These are phyloP conservation scores for Xylariales sp. DNA, from an alignment of 2,329 filamentous ascomycete species.

Conservation along the genomic window DNA sequence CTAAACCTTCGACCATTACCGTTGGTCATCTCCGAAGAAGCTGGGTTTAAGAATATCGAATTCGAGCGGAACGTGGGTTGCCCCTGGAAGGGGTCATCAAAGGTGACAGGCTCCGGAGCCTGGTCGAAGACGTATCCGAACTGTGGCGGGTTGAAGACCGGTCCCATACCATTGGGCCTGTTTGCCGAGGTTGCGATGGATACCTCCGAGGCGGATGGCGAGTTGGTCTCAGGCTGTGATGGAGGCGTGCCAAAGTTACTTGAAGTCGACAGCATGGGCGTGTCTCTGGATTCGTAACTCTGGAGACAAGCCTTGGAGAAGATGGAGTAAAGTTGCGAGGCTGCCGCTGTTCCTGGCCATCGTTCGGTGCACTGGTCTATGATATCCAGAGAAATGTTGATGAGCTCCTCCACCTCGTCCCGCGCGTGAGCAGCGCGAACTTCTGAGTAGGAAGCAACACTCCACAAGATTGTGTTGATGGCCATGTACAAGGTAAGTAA, in stretches of 20 bases:
- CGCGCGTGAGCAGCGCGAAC: constrained; percentile 69
- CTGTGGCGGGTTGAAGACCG: constrained; percentile 44
- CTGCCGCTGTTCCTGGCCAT: constrained; percentile 87
- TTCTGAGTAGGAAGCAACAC: constrained; percentile 73
- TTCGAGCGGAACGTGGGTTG: constrained; percentile 60
- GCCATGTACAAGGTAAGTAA: constrained; percentile 86
- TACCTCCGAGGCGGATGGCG: constrained; percentile 37
- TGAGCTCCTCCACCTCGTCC: constrained; percentile 71
- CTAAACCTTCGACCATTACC: constrained; percentile 57
- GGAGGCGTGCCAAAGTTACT: constrained; percentile 39
- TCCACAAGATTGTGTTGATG: constrained; percentile 88
- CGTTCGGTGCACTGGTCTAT: constrained; percentile 77
- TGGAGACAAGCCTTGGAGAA: constrained; percentile 82
- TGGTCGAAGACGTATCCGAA: constrained; percentile 57
- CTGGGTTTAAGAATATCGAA: constrained; percentile 60
- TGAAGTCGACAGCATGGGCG: constrained; percentile 24
- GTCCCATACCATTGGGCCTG: constrained; percentile 26
- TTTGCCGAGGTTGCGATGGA: constrained; percentile 30
- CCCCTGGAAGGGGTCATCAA: constrained; percentile 35
- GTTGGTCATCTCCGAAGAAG: constrained; percentile 41
- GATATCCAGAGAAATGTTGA: constrained; percentile 71
- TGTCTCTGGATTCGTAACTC: constrained; percentile 67
- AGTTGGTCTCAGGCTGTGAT: constrained; percentile 43
- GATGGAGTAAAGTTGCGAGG: constrained; percentile 80
- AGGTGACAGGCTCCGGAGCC: constrained; percentile 46